phyloP scores from a whole-genome alignment of 2,329 filamentous ascomycete species.

The Leptographium lundbergii region DNA sequence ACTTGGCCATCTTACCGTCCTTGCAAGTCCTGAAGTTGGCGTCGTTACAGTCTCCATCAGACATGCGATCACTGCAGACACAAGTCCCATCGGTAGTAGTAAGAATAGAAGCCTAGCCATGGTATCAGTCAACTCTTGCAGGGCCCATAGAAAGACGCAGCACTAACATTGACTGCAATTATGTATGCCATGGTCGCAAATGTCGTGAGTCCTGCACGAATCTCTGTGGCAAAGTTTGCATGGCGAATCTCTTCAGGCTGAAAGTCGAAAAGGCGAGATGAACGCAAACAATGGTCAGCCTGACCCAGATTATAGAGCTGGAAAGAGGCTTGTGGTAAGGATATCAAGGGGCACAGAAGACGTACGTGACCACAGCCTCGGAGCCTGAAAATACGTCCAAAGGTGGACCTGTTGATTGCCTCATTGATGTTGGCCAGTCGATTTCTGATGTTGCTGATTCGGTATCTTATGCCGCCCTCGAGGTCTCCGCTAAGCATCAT shows the following conservation, averaged over 20 bases:
- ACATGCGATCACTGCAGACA: conserved; percentile 31
- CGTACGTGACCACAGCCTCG: conserved; percentile 56
- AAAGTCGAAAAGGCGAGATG: not conserved
- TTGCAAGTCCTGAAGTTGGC: not conserved
- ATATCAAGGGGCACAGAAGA: not conserved
- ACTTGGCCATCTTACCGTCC: not conserved
- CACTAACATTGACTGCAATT: conserved; percentile 54
- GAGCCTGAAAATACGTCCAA: conserved; percentile 53
- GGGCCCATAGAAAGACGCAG: not conserved
- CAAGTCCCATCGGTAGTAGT: conserved; percentile 69
- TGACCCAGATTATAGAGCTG: too few relatives aligned
- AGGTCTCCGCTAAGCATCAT: conserved; percentile 1
- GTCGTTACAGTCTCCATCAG: conserved; percentile 18
- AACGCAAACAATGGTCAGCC: too few relatives aligned
- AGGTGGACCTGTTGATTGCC: conserved; percentile 25
- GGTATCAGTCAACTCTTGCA: not conserved
- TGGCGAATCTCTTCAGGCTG: conserved; percentile 50
- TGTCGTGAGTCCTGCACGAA: conserved; percentile 69
- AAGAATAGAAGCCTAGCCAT: conserved; percentile 52
- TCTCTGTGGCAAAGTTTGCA: conserved; percentile 61
- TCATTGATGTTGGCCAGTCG: conserved; percentile 32
- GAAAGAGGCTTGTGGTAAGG: too few relatives aligned
- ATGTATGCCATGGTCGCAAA: conserved; percentile 79
- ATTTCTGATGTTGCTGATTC: conserved; percentile 43
- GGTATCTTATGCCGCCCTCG: conserved; percentile 24